Percentiles rank a stretch among this genome's conserved stretches.
phyloP scores from a whole-genome alignment of 179 eudicot species.

The Dionaea muscipula region DNA sequence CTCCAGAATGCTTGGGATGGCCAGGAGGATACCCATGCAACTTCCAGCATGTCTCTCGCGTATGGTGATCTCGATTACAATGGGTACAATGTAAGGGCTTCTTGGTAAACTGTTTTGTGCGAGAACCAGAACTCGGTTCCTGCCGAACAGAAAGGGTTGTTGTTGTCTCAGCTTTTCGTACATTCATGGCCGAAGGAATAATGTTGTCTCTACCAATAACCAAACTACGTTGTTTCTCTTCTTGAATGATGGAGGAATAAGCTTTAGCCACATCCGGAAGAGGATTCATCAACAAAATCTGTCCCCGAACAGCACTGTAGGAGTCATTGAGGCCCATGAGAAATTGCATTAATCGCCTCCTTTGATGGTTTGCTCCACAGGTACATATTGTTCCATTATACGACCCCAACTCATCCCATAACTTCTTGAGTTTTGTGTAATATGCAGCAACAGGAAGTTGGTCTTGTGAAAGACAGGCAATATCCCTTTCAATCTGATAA shows the following conservation, averaged over 20 bases:
- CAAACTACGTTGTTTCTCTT: too few species aligned
- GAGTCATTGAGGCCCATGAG: background rate
- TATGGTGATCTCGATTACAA: too few species aligned
- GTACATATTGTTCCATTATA: background rate
- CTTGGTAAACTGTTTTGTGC: too few species aligned
- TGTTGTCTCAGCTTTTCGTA: too few species aligned
- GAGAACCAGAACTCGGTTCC: too few species aligned
- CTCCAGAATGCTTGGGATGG: too few species aligned
- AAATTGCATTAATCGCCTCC: background rate
- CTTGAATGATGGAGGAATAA: background rate
- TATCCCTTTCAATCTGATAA: background rate
- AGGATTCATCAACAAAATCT: background rate
- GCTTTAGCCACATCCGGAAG: background rate
- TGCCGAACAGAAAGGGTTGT: too few species aligned
- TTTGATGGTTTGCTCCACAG: background rate
- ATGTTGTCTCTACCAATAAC: too few species aligned
- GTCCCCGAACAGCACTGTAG: background rate
- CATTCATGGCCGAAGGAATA: too few species aligned
- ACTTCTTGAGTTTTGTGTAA: background rate
- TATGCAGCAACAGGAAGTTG: background rate
- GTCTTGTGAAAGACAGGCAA: background rate
- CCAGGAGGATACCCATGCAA: too few species aligned
- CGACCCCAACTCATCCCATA: background rate
- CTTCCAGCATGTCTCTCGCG: too few species aligned
- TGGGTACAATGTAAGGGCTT: too few species aligned